A percentile compares a stretch with the other conserved stretches of the same genome.
Evolutionary conservation across 1,284 basidiomycete genomes (phyloP).

Genomic region (Ganoderma lingzhi): DNA sequence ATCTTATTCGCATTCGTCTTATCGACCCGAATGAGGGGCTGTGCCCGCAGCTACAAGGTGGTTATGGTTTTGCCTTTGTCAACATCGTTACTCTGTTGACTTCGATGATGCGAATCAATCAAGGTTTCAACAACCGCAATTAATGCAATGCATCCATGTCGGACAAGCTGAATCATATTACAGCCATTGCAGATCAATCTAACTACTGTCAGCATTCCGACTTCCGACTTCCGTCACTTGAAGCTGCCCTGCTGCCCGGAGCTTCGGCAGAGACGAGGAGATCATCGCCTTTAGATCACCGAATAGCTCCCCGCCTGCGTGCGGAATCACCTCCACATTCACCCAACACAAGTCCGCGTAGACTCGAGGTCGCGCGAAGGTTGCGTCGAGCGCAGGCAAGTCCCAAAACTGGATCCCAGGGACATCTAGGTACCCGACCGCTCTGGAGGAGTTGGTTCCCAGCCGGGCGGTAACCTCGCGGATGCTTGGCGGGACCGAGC

Average conservation of each 20-base stretch:
- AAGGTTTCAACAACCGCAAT: neutral
- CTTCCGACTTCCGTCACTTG: neutral
- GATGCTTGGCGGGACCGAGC: neutral
- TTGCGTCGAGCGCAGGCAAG: conserved; percentile 1
- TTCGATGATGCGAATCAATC: too few relatives aligned
- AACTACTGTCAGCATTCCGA: neutral
- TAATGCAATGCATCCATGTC: neutral
- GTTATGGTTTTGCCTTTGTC: too few relatives aligned
- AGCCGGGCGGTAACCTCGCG: conserved; percentile 1
- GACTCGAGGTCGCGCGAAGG: neutral
- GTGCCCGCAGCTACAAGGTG: too few relatives aligned
- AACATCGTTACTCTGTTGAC: too few relatives aligned
- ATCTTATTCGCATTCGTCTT: too few relatives aligned
- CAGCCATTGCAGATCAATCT: neutral
- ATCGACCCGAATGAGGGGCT: too few relatives aligned
- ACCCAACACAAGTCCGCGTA: neutral
- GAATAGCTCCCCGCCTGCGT: neutral
- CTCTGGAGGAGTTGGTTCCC: neutral
- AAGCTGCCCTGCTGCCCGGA: neutral
- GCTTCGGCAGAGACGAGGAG: conserved; percentile 1
- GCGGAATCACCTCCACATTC: neutral
- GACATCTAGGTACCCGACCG: neutral
- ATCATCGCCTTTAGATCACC: neutral
- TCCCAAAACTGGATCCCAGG: neutral
- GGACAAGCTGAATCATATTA: too few relatives aligned